These are phyloP conservation scores for Kodamaea ohmeri DNA, from an alignment of 1,139 yeast genomes.

Conservation along the genomic window DNA sequence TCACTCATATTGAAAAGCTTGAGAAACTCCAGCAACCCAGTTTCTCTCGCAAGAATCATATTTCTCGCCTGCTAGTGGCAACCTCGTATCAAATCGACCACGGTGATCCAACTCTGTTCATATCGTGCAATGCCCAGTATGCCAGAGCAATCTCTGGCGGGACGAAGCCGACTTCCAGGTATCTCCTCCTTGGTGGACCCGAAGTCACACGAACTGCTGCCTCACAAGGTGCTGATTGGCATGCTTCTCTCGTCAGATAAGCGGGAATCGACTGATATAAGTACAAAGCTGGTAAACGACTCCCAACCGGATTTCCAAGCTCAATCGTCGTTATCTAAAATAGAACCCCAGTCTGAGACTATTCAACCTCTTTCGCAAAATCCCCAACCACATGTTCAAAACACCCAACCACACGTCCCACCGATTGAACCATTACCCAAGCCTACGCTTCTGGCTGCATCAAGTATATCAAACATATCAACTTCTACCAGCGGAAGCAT, in stretches of 20 bases:
- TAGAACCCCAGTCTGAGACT: no score
- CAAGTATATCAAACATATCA: background rate
- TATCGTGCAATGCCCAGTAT: conserved; percentile 7
- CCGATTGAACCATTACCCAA: background rate
- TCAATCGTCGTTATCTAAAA: no score
- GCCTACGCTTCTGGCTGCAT: background rate
- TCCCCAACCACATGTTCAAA: background rate
- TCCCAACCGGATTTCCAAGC: no score
- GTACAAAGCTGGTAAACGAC: no score
- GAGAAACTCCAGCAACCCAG: no score
- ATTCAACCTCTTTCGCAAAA: no score
- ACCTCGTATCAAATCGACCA: background rate
- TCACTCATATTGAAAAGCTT: no score
- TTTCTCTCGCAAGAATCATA: no score
- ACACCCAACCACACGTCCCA: background rate
- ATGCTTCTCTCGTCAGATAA: conserved; percentile 2
- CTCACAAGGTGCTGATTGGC: conserved; percentile 4
- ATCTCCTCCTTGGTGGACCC: conserved; percentile 1
- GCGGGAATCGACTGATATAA: no score
- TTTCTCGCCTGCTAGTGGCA: no score
- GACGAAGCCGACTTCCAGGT: conserved; percentile 4
- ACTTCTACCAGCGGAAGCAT: no score
- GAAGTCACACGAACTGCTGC: no score
- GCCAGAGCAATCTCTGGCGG: conserved; percentile 6
- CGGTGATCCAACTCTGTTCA: conserved; percentile 6